These are phyloP conservation scores for Trichoderma semiorbis DNA, from an alignment of 2,329 filamentous ascomycete species.

Conservation along the genomic window DNA sequence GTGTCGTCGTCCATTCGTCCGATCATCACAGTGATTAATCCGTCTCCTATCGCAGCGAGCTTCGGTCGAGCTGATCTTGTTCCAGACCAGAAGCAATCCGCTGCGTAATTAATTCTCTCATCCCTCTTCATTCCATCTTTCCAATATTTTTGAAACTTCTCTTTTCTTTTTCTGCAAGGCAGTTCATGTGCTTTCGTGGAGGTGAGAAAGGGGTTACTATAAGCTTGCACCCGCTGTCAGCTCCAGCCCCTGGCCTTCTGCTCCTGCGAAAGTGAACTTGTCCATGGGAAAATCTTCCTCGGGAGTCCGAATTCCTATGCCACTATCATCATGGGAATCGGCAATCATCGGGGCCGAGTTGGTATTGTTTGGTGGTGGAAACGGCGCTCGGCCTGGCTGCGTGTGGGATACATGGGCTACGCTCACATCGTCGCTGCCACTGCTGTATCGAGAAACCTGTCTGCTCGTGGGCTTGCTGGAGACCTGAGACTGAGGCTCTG, in stretches of 20 bases:
- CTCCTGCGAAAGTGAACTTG: constrained; percentile 50
- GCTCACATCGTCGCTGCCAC: constrained; percentile 44
- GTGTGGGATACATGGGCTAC: constrained; percentile 44
- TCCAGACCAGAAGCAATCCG: not conserved
- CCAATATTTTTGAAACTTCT: not conserved
- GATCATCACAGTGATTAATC: constrained; percentile 28
- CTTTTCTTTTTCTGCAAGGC: not conserved
- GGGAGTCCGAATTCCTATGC: constrained; percentile 67
- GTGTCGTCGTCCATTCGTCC: constrained; percentile 34
- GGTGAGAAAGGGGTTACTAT: not conserved
- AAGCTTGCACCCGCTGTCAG: constrained; percentile 22
- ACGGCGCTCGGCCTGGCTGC: constrained; percentile 49
- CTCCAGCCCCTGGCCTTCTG: constrained; percentile 35
- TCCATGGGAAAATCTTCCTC: constrained; percentile 62
- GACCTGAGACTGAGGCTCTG: constrained; percentile 33
- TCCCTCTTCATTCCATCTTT: not conserved
- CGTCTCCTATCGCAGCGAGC: constrained; percentile 23
- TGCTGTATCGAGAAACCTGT: constrained; percentile 41
- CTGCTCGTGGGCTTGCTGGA: constrained; percentile 36
- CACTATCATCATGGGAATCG: constrained; percentile 65
- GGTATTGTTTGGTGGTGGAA: constrained; percentile 43
- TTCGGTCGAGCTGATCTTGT: not conserved
- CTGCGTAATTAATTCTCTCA: not conserved
- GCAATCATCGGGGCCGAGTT: constrained; percentile 38
- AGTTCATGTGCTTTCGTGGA: not conserved